Evolutionary conservation across 306 rosid species (phyloP).

Genomic region (Malus orientalis): DNA sequence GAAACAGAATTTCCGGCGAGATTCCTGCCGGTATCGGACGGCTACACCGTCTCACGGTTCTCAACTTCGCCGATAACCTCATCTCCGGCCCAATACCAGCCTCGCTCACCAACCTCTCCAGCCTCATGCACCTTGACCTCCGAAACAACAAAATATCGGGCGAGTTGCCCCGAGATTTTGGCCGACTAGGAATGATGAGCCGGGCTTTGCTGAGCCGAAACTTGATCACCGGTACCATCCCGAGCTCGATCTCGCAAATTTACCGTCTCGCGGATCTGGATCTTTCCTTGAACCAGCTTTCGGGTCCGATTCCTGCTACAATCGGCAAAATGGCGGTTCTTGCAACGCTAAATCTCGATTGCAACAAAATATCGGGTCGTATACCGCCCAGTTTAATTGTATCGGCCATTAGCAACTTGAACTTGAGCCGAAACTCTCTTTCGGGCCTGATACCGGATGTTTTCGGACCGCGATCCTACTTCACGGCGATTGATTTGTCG

Average conservation of each 20-base stretch:
- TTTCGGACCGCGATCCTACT: conserved; percentile 59
- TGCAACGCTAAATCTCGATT: conserved; percentile 57
- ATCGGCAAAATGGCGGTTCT: conserved; percentile 81
- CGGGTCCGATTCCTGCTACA: conserved; percentile 54
- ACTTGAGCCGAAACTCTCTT: conserved; percentile 53
- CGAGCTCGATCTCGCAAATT: conserved; percentile 41
- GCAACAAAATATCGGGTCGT: conserved; percentile 42
- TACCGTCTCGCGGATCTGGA: conserved; percentile 88
- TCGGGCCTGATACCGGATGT: conserved; percentile 53
- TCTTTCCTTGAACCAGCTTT: conserved; percentile 54
- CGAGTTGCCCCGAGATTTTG: conserved; percentile 38
- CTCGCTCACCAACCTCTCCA: conserved; percentile 38
- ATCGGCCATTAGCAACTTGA: conserved; percentile 61
- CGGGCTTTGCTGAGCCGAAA: conserved; percentile 77
- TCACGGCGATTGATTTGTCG: conserved; percentile 66
- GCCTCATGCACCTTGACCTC: conserved; percentile 77
- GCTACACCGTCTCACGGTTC: conserved; percentile 56
- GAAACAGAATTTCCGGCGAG: conserved; percentile 55
- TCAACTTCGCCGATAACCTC: conserved; percentile 71
- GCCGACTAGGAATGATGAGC: conserved; percentile 59
- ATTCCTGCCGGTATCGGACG: conserved; percentile 58
- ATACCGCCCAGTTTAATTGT: conserved; percentile 49
- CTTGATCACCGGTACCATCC: conserved; percentile 51
- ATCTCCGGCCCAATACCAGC: conserved; percentile 61
- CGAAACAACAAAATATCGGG: conserved; percentile 73